Percentiles rank a stretch among this genome's conserved stretches.
These are phyloP conservation scores for Tricladium varicosporioides DNA, from an alignment of 2,329 filamentous ascomycete species.

Conservation along the genomic window DNA sequence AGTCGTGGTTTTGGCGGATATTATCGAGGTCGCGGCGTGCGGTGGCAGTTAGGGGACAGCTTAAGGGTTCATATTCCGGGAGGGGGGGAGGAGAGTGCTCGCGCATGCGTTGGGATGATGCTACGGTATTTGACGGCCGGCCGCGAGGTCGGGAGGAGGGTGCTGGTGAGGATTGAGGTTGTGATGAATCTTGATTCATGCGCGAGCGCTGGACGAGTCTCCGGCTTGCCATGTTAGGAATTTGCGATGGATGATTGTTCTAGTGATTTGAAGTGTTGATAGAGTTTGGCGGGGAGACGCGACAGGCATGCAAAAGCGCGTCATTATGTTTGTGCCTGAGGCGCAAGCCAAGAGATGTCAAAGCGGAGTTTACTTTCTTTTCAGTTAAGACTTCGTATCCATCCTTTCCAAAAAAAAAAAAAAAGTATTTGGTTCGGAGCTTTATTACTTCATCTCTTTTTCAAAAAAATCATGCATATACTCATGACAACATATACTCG, in stretches of 20 bases:
- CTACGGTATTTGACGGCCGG: neutral
- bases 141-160: slow-evolving; percentile 13
- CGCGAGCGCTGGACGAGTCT: slow-evolving; percentile 23
- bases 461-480: no score
- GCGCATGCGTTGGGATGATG: slow-evolving; percentile 2
- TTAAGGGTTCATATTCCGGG: slow-evolving; percentile 51
- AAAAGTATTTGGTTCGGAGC: no score
- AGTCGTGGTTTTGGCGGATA: slow-evolving; percentile 41
- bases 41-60: slow-evolving; percentile 47
- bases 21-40: slow-evolving; percentile 45
- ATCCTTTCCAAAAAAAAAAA: no score
- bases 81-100: slow-evolving; percentile 28
- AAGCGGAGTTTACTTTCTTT: no score
- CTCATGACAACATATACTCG: no score
- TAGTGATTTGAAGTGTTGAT: neutral
- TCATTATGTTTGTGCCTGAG: no score
- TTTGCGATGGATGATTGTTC: neutral
- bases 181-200: slow-evolving; percentile 20
- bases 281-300: neutral
- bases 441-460: no score
- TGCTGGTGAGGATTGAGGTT: slow-evolving; percentile 17
- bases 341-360: no score
- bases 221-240: slow-evolving; percentile 20
- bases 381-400: no score
- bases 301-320: neutral